Base-by-base conservation (phyloP, 1,284 basidiomycete genomes). In the Irpex sp. region DNA sequence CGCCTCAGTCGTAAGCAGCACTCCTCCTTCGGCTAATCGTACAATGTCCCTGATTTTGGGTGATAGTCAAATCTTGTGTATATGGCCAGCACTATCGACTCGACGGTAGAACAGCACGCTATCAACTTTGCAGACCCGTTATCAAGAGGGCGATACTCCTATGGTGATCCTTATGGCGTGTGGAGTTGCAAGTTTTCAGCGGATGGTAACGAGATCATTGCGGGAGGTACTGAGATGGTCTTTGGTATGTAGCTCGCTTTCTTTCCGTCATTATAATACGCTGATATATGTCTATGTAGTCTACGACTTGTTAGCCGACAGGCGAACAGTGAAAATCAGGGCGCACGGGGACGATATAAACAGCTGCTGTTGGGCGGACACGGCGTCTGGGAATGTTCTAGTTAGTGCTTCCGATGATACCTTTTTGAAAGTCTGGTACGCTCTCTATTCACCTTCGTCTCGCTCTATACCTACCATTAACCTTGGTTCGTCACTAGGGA, bases 121-220 rank as follows among this genome's bases (percentile, higher is more conserved):
- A 88, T 96, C 51, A 80, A 84, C 56, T 94, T 96, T 67, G 76
- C 80, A 8, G 85, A 88, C 66, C 69, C 69, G 68, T 52, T 64
- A 66, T 59, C 73, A 6, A 78, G 79, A 69, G 77, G 61, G 6
- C 60, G 62, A 52, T 63, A 67, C 21, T 60, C 60, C 9, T 78
- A 79, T 52, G 80, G 77, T 9, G 79, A 82, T 56, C 71, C 78
- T 23, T 89, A 87, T 68, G 87, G 88, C 12, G 93, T 98, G 60
- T 98, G 93, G 90, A 88, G 92, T 65, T 94, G 97, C 71, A 86
- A 93, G 23, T 99, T 98, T 73, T 97, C 94, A 37, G 94, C 95
- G 12, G 96, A 98, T 69, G 95, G 94, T 0, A 91, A 91, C 61
- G 97, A 99, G 74, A 87, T 98, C 18, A 79, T 91, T 58, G 88